These are phyloP conservation scores for Rhizophagus sp. DNA, from an alignment of 192 early-diverging fungal species.

Conservation along the genomic window DNA sequence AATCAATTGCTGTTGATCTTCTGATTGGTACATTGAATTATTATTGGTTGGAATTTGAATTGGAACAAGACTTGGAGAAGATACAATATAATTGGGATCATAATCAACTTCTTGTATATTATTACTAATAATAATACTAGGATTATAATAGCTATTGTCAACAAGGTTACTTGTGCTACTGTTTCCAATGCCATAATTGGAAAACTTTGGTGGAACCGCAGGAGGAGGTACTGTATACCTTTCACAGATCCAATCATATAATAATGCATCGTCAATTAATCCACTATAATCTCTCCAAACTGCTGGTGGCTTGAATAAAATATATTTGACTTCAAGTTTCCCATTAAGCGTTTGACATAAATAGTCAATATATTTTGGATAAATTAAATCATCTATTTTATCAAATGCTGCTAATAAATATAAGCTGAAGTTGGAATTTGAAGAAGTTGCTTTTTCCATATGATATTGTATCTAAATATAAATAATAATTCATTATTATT, in stretches of 20 bases:
- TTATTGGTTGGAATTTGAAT: too few relatives aligned
- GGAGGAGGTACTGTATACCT: background rate
- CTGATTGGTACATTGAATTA: too few relatives aligned
- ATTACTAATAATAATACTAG: too few relatives aligned
- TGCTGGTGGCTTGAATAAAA: background rate
- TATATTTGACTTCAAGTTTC: background rate
- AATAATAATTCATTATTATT: background rate
- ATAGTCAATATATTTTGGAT: background rate
- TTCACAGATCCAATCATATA: constrained; percentile 14
- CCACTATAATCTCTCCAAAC: background rate
- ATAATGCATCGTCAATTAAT: background rate
- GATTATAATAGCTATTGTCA: too few relatives aligned
- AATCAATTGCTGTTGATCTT: too few relatives aligned
- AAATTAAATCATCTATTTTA: background rate
- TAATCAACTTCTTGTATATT: too few relatives aligned
- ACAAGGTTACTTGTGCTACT: background rate
- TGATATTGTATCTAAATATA: constrained; percentile 9
- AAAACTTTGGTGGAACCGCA: background rate
- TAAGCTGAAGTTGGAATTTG: background rate
- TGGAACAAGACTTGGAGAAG: too few relatives aligned
- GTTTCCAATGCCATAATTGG: background rate
- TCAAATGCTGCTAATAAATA: constrained; percentile 3
- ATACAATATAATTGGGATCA: too few relatives aligned
- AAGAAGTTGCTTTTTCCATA: background rate
- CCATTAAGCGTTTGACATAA: background rate